These are phyloP conservation scores for Kodamaea lidongshanica DNA, from an alignment of 805 yeast genomes.

Conservation along the genomic window DNA sequence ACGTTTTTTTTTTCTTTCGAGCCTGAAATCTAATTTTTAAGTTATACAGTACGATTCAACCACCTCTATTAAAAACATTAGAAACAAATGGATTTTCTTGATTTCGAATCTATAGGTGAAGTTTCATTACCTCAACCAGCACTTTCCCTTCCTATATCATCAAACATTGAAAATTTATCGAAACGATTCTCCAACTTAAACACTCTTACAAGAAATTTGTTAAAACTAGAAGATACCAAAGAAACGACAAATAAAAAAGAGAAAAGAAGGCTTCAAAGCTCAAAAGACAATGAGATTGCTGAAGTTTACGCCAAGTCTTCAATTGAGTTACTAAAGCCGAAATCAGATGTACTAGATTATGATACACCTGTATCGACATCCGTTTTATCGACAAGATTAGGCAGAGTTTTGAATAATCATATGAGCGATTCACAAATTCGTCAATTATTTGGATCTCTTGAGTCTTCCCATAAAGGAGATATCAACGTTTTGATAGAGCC, in stretches of 20 bases:
- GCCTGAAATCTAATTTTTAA: background rate
- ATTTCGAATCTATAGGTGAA: constrained; percentile 24
- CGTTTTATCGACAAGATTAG: constrained; percentile 39
- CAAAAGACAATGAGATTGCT: constrained; percentile 22
- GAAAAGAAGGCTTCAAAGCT: constrained; percentile 3
- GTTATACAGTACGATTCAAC: background rate
- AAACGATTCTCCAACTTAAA: constrained; percentile 29
- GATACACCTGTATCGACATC: background rate
- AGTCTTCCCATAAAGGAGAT: constrained; percentile 18
- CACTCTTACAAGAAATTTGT: constrained; percentile 25
- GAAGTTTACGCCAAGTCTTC: constrained; percentile 47
- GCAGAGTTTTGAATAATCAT: constrained; percentile 43
- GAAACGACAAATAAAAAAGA: constrained; percentile 5
- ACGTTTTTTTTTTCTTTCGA: constrained; percentile 1
- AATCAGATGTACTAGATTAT: constrained; percentile 1
- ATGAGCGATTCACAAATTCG: constrained; percentile 30
- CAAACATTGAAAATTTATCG: constrained; percentile 33
- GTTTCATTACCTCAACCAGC: constrained; percentile 41
- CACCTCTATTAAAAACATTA: background rate
- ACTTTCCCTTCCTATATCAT: constrained; percentile 32
- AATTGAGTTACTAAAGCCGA: constrained; percentile 28
- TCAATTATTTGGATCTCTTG: constrained; percentile 28
- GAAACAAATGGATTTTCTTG: constrained; percentile 35
- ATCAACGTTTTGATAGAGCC: constrained; percentile 39
- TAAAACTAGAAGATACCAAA: constrained; percentile 17